A percentile compares a stretch with the other conserved stretches of the same genome.
phyloP scores from a whole-genome alignment of 2,329 filamentous ascomycete species.

The Zelopaecilomyces penicillatus region DNA sequence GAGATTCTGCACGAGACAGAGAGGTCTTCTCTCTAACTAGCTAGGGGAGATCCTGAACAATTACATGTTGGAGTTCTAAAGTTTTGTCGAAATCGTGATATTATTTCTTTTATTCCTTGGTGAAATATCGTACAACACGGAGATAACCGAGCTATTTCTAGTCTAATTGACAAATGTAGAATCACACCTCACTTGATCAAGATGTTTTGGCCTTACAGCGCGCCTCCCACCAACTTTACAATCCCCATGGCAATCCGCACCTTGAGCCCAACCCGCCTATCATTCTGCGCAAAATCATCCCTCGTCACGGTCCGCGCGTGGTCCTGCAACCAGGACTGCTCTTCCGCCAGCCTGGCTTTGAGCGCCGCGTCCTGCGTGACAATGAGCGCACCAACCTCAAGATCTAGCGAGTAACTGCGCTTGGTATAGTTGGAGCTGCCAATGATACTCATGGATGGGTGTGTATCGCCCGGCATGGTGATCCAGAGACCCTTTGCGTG shows the following conservation, averaged over 20 bases:
- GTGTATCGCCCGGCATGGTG: conserved; percentile 55
- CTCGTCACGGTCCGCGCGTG: conserved; percentile 60
- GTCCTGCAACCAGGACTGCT: conserved; percentile 72
- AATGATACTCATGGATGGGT: conserved; percentile 72
- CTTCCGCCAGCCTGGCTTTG: conserved; percentile 64
- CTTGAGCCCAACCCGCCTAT: conserved; percentile 76
- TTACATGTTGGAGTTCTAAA: no score
- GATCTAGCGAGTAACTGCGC: conserved; percentile 81
- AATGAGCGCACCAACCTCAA: conserved; percentile 82
- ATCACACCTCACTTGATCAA: no score
- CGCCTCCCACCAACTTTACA: conserved; percentile 75
- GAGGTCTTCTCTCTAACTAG: no score
- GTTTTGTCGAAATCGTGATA: no score
- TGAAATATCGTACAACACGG: no score
- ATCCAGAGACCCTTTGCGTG: conserved; percentile 96
- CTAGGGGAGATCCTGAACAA: no score
- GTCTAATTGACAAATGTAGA: no score
- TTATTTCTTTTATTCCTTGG: no score
- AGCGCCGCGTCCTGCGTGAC: conserved; percentile 69
- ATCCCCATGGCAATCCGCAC: conserved; percentile 93
- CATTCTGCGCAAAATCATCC: conserved; percentile 71
- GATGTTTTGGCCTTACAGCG: conserved; percentile 46
- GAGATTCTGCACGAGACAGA: no score
- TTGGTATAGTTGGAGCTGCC: conserved; percentile 96
- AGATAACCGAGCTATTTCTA: no score